Conservation (phyloP, 768 basidiomycete species). For the Pleurotus giganteus region DNA sequence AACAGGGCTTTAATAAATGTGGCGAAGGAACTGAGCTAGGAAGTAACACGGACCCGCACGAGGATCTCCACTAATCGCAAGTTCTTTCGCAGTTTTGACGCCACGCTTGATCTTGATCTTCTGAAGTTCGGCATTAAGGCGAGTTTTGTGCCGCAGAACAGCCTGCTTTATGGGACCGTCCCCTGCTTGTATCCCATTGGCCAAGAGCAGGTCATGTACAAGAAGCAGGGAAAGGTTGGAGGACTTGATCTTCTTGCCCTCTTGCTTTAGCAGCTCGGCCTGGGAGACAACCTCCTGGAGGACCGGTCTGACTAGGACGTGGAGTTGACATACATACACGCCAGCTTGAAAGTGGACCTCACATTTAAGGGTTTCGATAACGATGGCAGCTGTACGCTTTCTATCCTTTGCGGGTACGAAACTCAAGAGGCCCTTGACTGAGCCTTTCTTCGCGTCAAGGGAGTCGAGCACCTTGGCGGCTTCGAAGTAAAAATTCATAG, state of each 20-base stretch:
- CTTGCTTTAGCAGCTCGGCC: constrained; percentile 68
- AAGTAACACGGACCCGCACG: constrained; percentile 50
- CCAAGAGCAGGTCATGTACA: constrained; percentile 80
- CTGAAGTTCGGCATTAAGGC: constrained; percentile 83
- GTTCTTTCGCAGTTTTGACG: constrained; percentile 58
- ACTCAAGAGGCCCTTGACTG: constrained; percentile 81
- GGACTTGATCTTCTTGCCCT: constrained; percentile 75
- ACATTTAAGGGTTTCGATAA: constrained; percentile 98
- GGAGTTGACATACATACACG: neutral
- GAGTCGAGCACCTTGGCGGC: constrained; percentile 82
- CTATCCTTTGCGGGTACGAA: constrained; percentile 71
- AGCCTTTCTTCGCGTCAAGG: constrained; percentile 87
- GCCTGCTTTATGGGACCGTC: constrained; percentile 91
- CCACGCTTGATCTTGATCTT: constrained; percentile 79
- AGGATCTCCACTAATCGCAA: constrained; percentile 55
- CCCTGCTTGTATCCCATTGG: constrained; percentile 84
- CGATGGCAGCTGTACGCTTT: constrained; percentile 79
- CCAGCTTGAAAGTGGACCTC: constrained; percentile 23
- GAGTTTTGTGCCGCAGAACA: constrained; percentile 83
- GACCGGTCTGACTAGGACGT: constrained; percentile 67
- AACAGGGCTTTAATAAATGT: constrained; percentile 12
- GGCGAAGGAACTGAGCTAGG: constrained; percentile 1
- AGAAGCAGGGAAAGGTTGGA: constrained; percentile 78
- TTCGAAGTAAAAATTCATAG: constrained; percentile 96
- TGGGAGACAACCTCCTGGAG: constrained; percentile 67